Evolutionary conservation across 2,329 filamentous ascomycete species (phyloP), one percentile per base, ranked within the genome.

Genomic region (Trichoderma koningiopsis): DNA sequence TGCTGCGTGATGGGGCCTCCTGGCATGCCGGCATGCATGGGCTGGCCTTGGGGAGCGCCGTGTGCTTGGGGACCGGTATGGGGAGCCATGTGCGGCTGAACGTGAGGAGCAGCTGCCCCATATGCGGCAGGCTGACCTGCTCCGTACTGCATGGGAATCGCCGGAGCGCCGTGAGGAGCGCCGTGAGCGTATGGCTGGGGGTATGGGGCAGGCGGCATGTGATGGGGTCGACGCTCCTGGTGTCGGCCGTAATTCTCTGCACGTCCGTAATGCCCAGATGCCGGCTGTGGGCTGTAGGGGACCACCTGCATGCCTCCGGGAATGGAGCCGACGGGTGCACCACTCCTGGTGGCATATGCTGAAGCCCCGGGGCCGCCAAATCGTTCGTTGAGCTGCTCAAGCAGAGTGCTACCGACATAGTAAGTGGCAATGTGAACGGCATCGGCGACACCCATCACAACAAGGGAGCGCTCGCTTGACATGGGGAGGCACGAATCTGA

Each of bases 221-320:
- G 91, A 74, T 93, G 92, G 58, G 88, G 84, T 72, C 92, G 89
- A 68, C 91, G 89, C 70, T 92, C 89, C 73, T 92, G 91, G 73
- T 92, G 89, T 72, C 93, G 83, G 70, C 83, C 89, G 75, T 91
- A 97, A 79, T 92, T 93, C 72, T 98, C 95, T 56, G 93, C 91
- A 76, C 94, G 92, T 68, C 94, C 94, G 78, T 94, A 98, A 79
- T 95, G 94, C 73, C 96, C 96, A 69, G 93, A 93, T 68, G 93
- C 93, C 33, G 95, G 92, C 80, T 97, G 94, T 61, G 96, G 96
- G 69, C 93, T 92, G 79, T 99, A 99, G 6, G 96, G 96, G n/a
- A 98, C 94, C 61, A 99, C 96, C 80, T 98, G 96, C 94, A 99
- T 97, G 71, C 96, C 96, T 70, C 96, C 96, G 27, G 96, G 96